Evolutionary conservation across 1,284 basidiomycete genomes (phyloP).

Genomic region (Rhodotorula sp.): DNA sequence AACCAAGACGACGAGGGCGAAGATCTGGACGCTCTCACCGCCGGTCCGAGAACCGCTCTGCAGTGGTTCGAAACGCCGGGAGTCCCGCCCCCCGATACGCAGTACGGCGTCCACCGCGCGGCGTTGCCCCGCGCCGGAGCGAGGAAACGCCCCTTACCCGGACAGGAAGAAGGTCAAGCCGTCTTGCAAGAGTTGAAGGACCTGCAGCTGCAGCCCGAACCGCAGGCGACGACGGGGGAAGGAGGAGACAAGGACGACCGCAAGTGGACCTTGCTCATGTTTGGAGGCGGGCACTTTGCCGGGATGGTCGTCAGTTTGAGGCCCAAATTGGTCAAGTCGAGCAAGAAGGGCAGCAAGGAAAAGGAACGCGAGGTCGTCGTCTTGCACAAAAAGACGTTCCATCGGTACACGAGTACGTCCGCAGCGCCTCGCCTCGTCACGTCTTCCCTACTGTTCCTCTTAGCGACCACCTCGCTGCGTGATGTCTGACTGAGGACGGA

Average conservation of each 20-base stretch:
- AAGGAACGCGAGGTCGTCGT: constrained; percentile 72
- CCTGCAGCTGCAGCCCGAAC: constrained; percentile 60
- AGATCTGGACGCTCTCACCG: constrained; percentile 46
- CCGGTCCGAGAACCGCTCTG: constrained; percentile 68
- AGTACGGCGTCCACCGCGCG: constrained; percentile 83
- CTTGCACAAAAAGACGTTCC: constrained; percentile 91
- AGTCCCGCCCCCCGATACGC: constrained; percentile 55
- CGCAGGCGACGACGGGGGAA: neutral
- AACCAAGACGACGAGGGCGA: constrained; percentile 47
- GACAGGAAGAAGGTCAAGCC: constrained; percentile 43
- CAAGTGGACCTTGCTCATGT: constrained; percentile 91
- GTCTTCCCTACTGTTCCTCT: too few species aligned
- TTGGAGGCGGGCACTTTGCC: constrained; percentile 96
- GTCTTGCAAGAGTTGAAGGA: constrained; percentile 57
- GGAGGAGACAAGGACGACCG: constrained; percentile 58
- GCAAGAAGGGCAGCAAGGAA: constrained; percentile 53
- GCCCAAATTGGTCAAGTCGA: constrained; percentile 52
- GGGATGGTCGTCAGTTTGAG: constrained; percentile 72
- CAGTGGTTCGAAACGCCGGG: constrained; percentile 79
- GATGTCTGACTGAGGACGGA: too few species aligned
- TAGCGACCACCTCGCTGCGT: too few species aligned
- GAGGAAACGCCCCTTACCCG: constrained; percentile 47
- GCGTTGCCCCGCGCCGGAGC: constrained; percentile 59
- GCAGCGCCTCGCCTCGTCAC: constrained; percentile 4
- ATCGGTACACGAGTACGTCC: constrained; percentile 87